Percentiles rank a stretch among this genome's conserved stretches.
Evolutionary conservation across 495 filamentous ascomycete genomes (phyloP).

Genomic region (Tuber microsphaerosporum): DNA sequence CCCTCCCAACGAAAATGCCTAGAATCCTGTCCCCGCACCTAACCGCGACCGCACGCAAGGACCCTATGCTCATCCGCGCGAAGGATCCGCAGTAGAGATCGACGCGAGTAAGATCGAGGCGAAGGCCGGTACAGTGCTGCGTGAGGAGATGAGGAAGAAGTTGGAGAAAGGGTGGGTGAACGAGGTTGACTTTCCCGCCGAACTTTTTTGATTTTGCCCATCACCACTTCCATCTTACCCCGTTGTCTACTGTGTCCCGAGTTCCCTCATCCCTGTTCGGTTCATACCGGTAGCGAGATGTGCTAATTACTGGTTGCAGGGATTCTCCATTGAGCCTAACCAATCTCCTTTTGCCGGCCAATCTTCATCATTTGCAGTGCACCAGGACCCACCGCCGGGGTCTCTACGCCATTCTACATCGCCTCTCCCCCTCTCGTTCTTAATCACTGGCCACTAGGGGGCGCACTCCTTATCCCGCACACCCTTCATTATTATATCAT

Average conservation of each 20-base stretch:
- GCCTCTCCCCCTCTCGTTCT: constrained; percentile 79
- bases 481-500: constrained; percentile 89
- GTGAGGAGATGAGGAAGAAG: too few relatives aligned
- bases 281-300: constrained; percentile 6
- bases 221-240: neutral
- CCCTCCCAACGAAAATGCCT: too few relatives aligned
- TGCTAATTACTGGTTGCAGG: constrained; percentile 22
- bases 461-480: constrained; percentile 89
- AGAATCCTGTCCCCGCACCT: too few relatives aligned
- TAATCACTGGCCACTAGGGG: constrained; percentile 84
- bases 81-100: too few relatives aligned
- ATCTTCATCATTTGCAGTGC: constrained; percentile 73
- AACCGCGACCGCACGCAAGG: too few relatives aligned
- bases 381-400: too few relatives aligned
- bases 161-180: too few relatives aligned
- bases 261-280: neutral
- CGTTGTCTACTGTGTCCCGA: neutral
- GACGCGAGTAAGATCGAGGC: too few relatives aligned
- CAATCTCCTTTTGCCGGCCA: constrained; percentile 26
- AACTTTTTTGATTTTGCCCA: constrained; percentile 9
- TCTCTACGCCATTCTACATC: constrained; percentile 85
- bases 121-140: too few relatives aligned
- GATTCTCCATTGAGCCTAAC: constrained; percentile 12
- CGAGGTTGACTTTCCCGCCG: constrained; percentile 13
- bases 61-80: too few relatives aligned